Evolutionary conservation across 352 stramenopile species (phyloP).

Genomic region (Phytopythium oedochilum): DNA sequence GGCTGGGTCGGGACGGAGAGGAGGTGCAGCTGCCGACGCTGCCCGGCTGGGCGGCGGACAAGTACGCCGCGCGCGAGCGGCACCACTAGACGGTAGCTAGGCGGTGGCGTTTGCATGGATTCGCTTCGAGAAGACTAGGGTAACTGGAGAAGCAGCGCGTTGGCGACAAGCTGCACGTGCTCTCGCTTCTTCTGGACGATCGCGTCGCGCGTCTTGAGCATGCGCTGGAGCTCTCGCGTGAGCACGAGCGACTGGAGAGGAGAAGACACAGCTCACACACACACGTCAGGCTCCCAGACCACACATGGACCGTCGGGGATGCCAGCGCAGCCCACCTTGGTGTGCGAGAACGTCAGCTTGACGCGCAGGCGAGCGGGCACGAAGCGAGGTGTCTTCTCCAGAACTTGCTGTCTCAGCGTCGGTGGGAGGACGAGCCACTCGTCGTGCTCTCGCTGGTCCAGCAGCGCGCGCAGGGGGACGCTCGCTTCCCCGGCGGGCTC

Average conservation of each 20-base stretch:
- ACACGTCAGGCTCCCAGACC: too few relatives aligned
- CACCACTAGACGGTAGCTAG: slow-evolving; percentile 1
- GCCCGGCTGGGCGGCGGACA: slow-evolving; percentile 54
- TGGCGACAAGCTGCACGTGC: slow-evolving; percentile 31
- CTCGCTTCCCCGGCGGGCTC: slow-evolving; percentile 46
- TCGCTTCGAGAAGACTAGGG: too few relatives aligned
- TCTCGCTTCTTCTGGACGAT: slow-evolving; percentile 33
- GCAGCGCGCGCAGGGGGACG: slow-evolving; percentile 37
- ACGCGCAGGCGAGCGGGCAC: slow-evolving; percentile 38
- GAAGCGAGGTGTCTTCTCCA: slow-evolving; percentile 32
- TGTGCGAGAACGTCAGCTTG: slow-evolving; percentile 40
- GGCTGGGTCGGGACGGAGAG: slow-evolving; percentile 30
- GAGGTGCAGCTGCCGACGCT: slow-evolving; percentile 46
- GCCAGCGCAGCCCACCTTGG: slow-evolving; percentile 24
- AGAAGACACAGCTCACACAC: neutral
- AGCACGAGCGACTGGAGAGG: slow-evolving; percentile 43
- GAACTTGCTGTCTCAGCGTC: slow-evolving; percentile 54
- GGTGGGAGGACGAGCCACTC: slow-evolving; percentile 51
- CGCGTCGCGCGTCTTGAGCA: slow-evolving; percentile 25
- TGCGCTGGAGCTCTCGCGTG: slow-evolving; percentile 40
- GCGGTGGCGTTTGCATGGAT: too few relatives aligned
- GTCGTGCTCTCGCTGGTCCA: slow-evolving; percentile 59
- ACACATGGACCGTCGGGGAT: too few relatives aligned
- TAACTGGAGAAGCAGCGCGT: slow-evolving; percentile 20
- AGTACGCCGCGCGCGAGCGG: slow-evolving; percentile 42